phyloP scores from a whole-genome alignment of 495 filamentous ascomycete species.

The Friedmanniomyces simplex region DNA sequence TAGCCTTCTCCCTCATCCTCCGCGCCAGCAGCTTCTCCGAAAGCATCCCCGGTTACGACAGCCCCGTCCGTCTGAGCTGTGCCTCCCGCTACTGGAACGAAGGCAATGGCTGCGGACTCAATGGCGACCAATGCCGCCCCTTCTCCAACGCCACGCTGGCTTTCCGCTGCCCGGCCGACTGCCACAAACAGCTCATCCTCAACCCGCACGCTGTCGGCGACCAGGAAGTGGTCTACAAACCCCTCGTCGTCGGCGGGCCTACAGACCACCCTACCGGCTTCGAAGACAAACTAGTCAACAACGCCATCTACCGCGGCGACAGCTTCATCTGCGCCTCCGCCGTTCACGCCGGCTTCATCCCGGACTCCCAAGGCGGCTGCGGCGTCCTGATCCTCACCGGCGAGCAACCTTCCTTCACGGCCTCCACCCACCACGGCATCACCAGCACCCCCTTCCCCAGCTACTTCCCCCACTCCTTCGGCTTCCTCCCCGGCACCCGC shows the following conservation, averaged over 20 bases:
- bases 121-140: conserved; percentile 34
- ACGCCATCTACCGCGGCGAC: conserved; percentile 32
- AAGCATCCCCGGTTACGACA: conserved; percentile 30
- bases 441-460: conserved; percentile 30
- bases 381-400: conserved; percentile 32
- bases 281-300: conserved; percentile 15
- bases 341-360: conserved; percentile 35
- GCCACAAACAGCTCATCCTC: conserved; percentile 26
- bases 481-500: conserved; percentile 31
- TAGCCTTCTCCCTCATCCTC: conserved; percentile 30
- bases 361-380: conserved; percentile 30
- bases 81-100: conserved; percentile 43
- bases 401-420: conserved; percentile 27
- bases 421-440: conserved; percentile 28
- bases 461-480: conserved; percentile 34
- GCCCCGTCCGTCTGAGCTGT: conserved; percentile 40
- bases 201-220: conserved; percentile 35
- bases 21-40: conserved; percentile 31
- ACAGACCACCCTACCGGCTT: conserved; percentile 19
- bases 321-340: conserved; percentile 36
- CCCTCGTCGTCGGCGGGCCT: conserved; percentile 34
- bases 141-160: conserved; percentile 31
- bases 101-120: conserved; percentile 37
- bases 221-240: conserved; percentile 31
- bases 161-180: conserved; percentile 36